A percentile compares a stretch with the other conserved stretches of the same genome.
Conservation (phyloP, 148 eudicot species). For the Camellia granthamiana region DNA sequence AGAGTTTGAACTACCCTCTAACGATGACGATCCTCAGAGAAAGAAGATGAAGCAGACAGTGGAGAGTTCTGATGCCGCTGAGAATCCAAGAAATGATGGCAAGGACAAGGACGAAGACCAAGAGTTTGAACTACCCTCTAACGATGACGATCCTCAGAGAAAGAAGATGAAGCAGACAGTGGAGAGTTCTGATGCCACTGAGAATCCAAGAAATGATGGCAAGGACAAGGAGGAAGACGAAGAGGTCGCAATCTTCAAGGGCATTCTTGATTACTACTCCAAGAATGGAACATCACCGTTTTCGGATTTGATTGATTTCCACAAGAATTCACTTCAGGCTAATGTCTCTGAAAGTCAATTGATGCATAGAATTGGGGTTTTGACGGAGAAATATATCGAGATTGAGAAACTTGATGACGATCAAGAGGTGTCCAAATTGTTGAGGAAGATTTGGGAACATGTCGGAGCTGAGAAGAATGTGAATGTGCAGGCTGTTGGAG, state of each 20-base stretch:
- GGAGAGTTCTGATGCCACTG: neutral
- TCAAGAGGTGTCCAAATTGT: neutral
- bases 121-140: neutral
- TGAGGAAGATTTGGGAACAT: neutral
- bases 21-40: neutral
- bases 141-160: neutral
- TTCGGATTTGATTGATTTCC: neutral
- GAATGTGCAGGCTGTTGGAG: no score
- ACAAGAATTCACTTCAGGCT: neutral
- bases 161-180: neutral
- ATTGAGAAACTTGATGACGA: neutral
- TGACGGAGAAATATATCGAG: neutral
- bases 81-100: neutral
- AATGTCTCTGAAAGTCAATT: neutral
- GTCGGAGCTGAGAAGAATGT: no score
- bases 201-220: neutral
- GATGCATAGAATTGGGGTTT: neutral
- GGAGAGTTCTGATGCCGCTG: neutral
- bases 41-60: neutral
- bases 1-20: no score
- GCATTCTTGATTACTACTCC: constrained; percentile 12
- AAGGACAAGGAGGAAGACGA: neutral
- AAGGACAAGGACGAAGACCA: neutral
- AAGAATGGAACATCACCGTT: constrained; percentile 5
- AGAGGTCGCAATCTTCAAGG: neutral